Percentiles rank a stretch among this genome's conserved stretches.
Evolutionary conservation across 2,329 filamentous ascomycete genomes (phyloP).

Genomic region (Alternaria viburni): DNA sequence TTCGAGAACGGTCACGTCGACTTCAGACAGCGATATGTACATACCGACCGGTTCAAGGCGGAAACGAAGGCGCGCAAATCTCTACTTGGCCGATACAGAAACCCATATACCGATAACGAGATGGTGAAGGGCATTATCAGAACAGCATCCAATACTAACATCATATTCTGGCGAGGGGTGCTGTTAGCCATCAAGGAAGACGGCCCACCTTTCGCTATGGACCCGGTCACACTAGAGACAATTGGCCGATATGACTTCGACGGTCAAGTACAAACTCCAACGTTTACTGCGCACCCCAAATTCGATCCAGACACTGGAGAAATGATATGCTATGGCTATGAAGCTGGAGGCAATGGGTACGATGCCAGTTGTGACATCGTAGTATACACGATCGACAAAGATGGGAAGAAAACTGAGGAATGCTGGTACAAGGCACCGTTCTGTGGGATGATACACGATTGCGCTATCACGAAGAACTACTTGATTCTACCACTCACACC

Average conservation of each 20-base stretch:
- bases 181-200: constrained; percentile 62
- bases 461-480: constrained; percentile 49
- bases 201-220: constrained; percentile 48
- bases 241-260: constrained; percentile 49
- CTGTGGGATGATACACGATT: constrained; percentile 50
- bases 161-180: constrained; percentile 64
- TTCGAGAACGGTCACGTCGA: constrained; percentile 52
- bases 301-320: constrained; percentile 52
- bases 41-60: constrained; percentile 51
- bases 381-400: constrained; percentile 48
- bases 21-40: constrained; percentile 53
- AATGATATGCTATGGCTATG: constrained; percentile 52
- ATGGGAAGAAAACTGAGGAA: constrained; percentile 49
- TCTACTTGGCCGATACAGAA: constrained; percentile 64
- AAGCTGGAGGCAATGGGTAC: constrained; percentile 48
- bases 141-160: constrained; percentile 65
- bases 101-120: constrained; percentile 64
- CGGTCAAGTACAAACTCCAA: constrained; percentile 48
- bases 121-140: constrained; percentile 62
- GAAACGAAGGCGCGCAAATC: constrained; percentile 48
- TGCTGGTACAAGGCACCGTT: constrained; percentile 51
- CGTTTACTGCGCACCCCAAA: constrained; percentile 56
- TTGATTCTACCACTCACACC: constrained; percentile 48
- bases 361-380: constrained; percentile 48
- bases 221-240: constrained; percentile 51